Evolutionary conservation across 2,329 filamentous ascomycete species (phyloP).

Genomic region (Pseudogymnoascus sp.): DNA sequence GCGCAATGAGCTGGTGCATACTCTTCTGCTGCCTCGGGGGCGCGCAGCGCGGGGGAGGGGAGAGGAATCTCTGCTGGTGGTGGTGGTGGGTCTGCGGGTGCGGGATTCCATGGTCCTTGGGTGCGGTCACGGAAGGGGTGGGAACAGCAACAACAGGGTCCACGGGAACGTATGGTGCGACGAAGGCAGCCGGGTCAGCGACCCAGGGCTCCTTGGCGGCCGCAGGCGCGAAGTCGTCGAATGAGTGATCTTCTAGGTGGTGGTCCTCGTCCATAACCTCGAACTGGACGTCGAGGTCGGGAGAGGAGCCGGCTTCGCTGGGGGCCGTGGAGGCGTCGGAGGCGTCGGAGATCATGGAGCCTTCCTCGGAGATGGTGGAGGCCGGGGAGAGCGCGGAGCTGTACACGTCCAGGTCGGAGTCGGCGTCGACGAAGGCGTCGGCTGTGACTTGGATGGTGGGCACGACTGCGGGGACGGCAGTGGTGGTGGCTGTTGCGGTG

Average conservation of each 20-base stretch:
- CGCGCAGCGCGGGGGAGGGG: not conserved
- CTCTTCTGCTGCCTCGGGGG: not conserved
- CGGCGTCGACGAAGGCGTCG: constrained; percentile 14
- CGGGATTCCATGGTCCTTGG: not conserved
- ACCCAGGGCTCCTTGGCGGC: not conserved
- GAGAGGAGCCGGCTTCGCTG: constrained; percentile 17
- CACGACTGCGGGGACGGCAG: constrained; percentile 13
- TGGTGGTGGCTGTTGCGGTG: constrained; percentile 12
- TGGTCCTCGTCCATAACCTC: constrained; percentile 7
- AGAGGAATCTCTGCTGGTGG: not conserved
- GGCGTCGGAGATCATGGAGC: constrained; percentile 41
- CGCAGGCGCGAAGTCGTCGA: constrained; percentile 8
- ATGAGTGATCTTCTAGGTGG: not conserved
- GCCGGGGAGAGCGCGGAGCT: constrained; percentile 41
- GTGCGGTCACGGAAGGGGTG: not conserved
- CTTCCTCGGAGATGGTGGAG: constrained; percentile 43
- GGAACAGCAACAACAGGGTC: constrained; percentile 19
- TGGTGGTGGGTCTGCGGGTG: not conserved
- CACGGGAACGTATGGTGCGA: constrained; percentile 11
- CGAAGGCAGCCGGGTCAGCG: constrained; percentile 9
- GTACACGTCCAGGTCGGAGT: constrained; percentile 35
- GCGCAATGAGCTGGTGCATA: not conserved
- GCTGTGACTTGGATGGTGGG: constrained; percentile 9
- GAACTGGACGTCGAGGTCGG: constrained; percentile 15
- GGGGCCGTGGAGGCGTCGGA: constrained; percentile 20